Evolutionary conservation across 768 basidiomycete genomes (phyloP), one percentile per base, ranked within the genome.

Genomic region (Termitomyces heimii): DNA sequence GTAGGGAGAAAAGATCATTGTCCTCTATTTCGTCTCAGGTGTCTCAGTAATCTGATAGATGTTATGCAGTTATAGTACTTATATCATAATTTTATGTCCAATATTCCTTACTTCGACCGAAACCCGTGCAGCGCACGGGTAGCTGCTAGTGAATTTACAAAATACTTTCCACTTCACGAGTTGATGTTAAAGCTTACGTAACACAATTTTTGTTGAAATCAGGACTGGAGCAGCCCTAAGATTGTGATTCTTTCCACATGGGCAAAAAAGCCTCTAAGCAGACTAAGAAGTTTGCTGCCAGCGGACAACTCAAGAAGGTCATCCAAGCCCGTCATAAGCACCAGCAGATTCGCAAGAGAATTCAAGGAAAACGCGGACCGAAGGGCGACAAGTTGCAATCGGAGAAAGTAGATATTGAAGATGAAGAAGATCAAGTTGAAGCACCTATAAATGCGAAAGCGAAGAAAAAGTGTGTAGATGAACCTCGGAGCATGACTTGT

Each of bases 281-380:
- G 0, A 88, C 89, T 12, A 85, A 87, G 67, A 94, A 95, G 73
- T 95, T 95, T 63, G 89, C 87, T 9, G 77, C 90, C 4, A 92
- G 89, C 57, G 95, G 95, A 1, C 86, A 89, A 66, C 83, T 98
- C 53, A 92, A 92, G 67, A 88, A 91, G 62, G 83, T 85, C 20
- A 97, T 98, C 51, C 80, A 92, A 64, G 81, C 85, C 5, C 79
- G 95, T n/a, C 82, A 86, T 57, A 90, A 92, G 64, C 83, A 87
- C 64, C 87, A 93, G 66, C 82, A 91, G 66, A 75, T 83, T 60
- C 81, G 83, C 65, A 89, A 87, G 71, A 86, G 86, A 69, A 77
- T 83, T 29, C 81, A 89, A 66, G 76, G 78, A 42, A 80, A 88
- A 61, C 82, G 78, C 62, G 76, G 76, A 55, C 63, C 68, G 62